phyloP scores from a whole-genome alignment of 2,329 filamentous ascomycete genomes.

The Colletotrichum liaoningense region DNA sequence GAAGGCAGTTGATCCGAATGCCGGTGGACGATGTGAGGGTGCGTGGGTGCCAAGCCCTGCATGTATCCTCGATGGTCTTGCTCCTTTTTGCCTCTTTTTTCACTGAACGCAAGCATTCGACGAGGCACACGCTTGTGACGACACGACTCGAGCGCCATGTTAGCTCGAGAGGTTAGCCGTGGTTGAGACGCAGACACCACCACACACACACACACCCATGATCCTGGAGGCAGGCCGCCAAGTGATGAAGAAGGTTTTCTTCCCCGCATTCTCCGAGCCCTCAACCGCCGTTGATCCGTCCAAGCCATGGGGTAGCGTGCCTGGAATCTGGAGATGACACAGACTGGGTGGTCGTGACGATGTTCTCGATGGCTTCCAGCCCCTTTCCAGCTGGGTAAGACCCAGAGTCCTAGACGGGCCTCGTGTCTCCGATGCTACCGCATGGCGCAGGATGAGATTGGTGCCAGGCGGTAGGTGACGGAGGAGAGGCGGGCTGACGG shows the following conservation, averaged over 20 bases:
- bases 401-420: slow-evolving; percentile 1
- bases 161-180: neutral
- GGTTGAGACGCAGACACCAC: neutral
- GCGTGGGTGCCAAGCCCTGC: neutral
- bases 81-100: neutral
- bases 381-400: neutral
- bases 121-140: neutral
- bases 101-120: neutral
- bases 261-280: slow-evolving; percentile 19
- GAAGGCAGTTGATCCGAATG: neutral
- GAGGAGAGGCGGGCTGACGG: slow-evolving; percentile 3
- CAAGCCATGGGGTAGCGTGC: slow-evolving; percentile 3
- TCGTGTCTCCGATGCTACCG: slow-evolving; percentile 20
- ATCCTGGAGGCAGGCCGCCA: slow-evolving; percentile 11
- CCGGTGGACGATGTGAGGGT: neutral
- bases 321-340: neutral
- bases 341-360: neutral
- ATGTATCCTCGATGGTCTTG: too few relatives aligned
- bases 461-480: neutral
- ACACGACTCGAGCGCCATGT: slow-evolving; percentile 8
- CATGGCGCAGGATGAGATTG: neutral
- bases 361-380: neutral
- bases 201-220: neutral
- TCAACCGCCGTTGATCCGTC: neutral
- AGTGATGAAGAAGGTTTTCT: slow-evolving; percentile 5